Evolutionary conservation across 2,329 filamentous ascomycete species (phyloP), one percentile per base, ranked within the genome.

Genomic region (Claviceps pusilla): DNA sequence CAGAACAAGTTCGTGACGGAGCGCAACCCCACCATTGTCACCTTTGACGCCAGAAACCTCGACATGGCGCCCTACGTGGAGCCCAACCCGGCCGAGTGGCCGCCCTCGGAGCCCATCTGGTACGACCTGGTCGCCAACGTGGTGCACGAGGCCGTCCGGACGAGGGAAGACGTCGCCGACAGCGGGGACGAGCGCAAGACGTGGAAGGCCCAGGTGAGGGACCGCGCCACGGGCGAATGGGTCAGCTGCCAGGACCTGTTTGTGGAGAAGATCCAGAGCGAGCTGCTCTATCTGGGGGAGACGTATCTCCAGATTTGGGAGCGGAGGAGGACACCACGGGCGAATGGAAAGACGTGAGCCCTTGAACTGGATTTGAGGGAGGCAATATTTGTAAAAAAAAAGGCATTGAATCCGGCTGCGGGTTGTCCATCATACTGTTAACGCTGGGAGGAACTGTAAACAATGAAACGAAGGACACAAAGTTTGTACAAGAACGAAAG

Each of bases 281-380:
- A 98, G 73, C 78, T 95, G 62, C 68, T 98, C 59, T 95, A 95
- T 64, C 85, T 94, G 0, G 89, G 91, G 52, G 93, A 98, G 76
- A 87, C 87, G 54, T 97, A 97, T 74, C 71, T 97, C 56, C 94
- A 97, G 79, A 82, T 98, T 48, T 97, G 93, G 93, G 93, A 97
- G 74, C 77, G 86, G 68, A 80, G 89, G 69, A 84, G 79, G 65
- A 51, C 29, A 11, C 33, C 41, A n/a, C 19, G 14, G 28, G 24
- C 29, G 24, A 48, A 31, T 11, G 46, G 41, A n/a, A 24, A 43
- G 19, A 24, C 39, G 39, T n/a, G 5, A 33, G 31, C 31, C 31
- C 31, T 7, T 33, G 39, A 41, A 16, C 6, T 16, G 3, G 39
- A 5, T 16, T 5, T n/a, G 16, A 16, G 37, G 7, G 35, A 11